phyloP scores from a whole-genome alignment of 1,284 basidiomycete species.

The Macrocybe sp. region DNA sequence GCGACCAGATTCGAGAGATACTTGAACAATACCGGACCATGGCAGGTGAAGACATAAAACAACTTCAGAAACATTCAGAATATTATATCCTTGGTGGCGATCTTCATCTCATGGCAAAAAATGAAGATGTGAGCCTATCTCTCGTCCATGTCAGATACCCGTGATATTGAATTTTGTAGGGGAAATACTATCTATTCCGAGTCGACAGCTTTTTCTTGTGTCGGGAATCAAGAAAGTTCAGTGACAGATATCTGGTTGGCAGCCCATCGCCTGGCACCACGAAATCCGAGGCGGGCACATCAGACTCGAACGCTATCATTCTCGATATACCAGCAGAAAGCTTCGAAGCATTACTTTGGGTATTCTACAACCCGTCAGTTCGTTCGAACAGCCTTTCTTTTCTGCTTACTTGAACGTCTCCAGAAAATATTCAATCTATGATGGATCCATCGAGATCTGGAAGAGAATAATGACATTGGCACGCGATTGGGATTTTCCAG shows the following conservation, averaged over 20 bases:
- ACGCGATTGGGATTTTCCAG: slow-evolving; percentile 38
- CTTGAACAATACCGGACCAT: slow-evolving; percentile 13
- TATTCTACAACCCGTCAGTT: slow-evolving; percentile 63
- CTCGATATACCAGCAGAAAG: slow-evolving; percentile 9
- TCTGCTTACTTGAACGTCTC: neutral
- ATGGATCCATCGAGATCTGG: slow-evolving; percentile 42
- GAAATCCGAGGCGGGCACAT: slow-evolving; percentile 29
- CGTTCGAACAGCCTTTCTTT: neutral
- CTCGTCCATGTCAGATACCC: neutral
- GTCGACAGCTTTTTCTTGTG: slow-evolving; percentile 56
- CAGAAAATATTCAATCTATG: slow-evolving; percentile 53
- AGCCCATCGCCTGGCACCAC: slow-evolving; percentile 19
- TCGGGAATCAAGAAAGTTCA: slow-evolving; percentile 51
- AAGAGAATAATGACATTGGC: slow-evolving; percentile 39
- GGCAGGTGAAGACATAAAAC: slow-evolving; percentile 15
- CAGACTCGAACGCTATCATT: slow-evolving; percentile 11
- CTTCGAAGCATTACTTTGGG: slow-evolving; percentile 52
- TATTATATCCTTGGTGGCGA: slow-evolving; percentile 55
- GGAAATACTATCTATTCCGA: slow-evolving; percentile 38
- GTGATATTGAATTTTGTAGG: slow-evolving; percentile 5
- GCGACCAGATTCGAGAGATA: neutral
- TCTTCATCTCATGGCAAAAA: slow-evolving; percentile 45
- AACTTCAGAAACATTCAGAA: slow-evolving; percentile 28
- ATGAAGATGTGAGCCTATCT: slow-evolving; percentile 7
- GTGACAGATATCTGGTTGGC: slow-evolving; percentile 32